Evolutionary conservation across 73 alveolate species (phyloP).

Genomic region (Paramecium sexaurelia): DNA sequence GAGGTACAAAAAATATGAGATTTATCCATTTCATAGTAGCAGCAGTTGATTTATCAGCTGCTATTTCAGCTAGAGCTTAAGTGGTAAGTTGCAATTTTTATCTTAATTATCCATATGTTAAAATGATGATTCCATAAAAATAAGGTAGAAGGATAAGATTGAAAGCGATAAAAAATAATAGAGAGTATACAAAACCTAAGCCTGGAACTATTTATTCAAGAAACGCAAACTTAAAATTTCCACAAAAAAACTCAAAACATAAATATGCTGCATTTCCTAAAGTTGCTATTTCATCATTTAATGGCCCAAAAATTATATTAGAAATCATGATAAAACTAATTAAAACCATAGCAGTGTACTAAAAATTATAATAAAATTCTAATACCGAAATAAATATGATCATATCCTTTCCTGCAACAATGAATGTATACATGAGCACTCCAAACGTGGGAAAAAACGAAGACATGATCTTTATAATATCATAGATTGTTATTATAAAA

Average conservation of each 20-base stretch:
- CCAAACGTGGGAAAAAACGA: conserved; percentile 46
- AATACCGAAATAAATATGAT: conserved; percentile 1
- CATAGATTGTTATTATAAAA: neutral
- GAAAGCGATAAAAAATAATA: neutral
- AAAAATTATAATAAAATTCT: neutral
- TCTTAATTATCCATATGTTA: conserved; percentile 22
- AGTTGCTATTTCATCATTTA: neutral
- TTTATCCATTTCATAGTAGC: conserved; percentile 53
- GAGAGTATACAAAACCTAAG: neutral
- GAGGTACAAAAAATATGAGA: conserved; percentile 5
- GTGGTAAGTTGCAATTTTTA: neutral
- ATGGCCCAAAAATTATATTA: conserved; percentile 9
- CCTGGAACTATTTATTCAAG: neutral
- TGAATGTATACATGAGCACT: conserved; percentile 18
- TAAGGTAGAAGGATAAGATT: neutral
- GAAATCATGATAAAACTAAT: conserved; percentile 20
- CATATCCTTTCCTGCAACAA: conserved; percentile 38
- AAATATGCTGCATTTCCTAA: conserved; percentile 5
- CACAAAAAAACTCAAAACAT: conserved; percentile 31
- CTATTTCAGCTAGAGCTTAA: conserved; percentile 37
- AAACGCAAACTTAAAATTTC: neutral
- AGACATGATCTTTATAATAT: conserved; percentile 22
- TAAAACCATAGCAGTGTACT: neutral
- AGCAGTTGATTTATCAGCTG: conserved; percentile 37
- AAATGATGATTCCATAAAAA: conserved; percentile 40